Conservation (phyloP, 2,329 filamentous ascomycete species). For the Akanthomyces muscarius region DNA sequence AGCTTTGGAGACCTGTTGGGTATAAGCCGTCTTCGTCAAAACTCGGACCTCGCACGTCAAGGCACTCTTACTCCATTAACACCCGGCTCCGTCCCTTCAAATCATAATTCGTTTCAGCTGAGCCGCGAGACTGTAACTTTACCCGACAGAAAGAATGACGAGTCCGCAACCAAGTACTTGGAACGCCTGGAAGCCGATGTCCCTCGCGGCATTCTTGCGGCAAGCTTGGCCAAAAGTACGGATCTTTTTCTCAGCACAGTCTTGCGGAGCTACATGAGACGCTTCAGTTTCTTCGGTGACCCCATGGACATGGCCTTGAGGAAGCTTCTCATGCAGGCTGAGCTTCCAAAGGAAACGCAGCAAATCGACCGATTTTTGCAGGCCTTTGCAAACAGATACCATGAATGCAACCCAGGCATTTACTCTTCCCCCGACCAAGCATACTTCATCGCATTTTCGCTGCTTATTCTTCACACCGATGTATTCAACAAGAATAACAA, state of each 20-base stretch:
- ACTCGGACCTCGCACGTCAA: conserved; percentile 69
- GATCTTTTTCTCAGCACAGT: conserved; percentile 82
- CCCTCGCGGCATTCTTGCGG: conserved; percentile 77
- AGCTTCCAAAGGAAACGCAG: conserved; percentile 94
- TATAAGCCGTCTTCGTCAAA: conserved; percentile 73
- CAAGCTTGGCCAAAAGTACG: conserved; percentile 77
- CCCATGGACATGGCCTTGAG: conserved; percentile 97
- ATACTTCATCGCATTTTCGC: conserved; percentile 97
- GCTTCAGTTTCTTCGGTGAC: conserved; percentile 92
- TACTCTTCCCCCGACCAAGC: conserved; percentile 88
- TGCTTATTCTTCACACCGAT: conserved; percentile 93
- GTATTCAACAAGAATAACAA: conserved; percentile 99
- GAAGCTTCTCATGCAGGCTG: conserved; percentile 93
- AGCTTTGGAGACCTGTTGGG: conserved; percentile 89
- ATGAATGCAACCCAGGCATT: conserved; percentile 97
- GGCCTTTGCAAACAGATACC: conserved; percentile 92
- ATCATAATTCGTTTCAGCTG: conserved; percentile 78
- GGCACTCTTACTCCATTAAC: conserved; percentile 66
- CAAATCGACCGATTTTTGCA: conserved; percentile 94
- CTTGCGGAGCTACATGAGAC: conserved; percentile 89
- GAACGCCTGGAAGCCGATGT: conserved; percentile 76
- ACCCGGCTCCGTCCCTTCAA: conserved; percentile 67
- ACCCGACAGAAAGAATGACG: conserved; percentile 78
- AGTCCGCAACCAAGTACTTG: conserved; percentile 87
- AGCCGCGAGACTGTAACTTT: conserved; percentile 66